These are phyloP conservation scores for Euryodendron excelsum DNA, from an alignment of 148 eudicot species.

Conservation along the genomic window DNA sequence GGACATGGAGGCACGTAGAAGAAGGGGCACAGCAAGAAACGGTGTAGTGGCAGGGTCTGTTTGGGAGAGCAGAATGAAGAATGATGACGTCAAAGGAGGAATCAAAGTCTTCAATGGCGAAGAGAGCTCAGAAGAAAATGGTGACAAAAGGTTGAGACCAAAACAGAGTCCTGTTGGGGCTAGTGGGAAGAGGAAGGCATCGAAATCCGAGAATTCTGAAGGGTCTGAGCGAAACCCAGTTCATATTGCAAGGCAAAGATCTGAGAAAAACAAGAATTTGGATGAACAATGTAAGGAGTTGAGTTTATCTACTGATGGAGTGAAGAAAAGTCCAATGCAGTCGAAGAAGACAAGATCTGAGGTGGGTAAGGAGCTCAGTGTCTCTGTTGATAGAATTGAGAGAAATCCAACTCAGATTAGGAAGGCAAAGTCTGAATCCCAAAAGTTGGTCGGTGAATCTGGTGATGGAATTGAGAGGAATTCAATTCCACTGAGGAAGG, in stretches of 20 bases:
- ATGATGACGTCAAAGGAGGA: constrained; percentile 50
- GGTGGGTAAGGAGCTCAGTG: constrained; percentile 12
- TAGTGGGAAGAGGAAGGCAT: constrained; percentile 46
- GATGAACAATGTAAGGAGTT: constrained; percentile 26
- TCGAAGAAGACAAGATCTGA: constrained; percentile 34
- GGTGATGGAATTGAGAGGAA: constrained; percentile 14
- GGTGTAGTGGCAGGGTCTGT: constrained; percentile 46
- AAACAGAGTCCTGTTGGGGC: constrained; percentile 33
- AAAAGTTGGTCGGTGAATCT: neutral
- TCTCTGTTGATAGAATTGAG: constrained; percentile 19
- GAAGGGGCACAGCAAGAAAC: constrained; percentile 23
- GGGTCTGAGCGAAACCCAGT: constrained; percentile 31
- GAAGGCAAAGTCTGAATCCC: constrained; percentile 13
- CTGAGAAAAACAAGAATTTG: constrained; percentile 32
- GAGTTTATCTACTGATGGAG: constrained; percentile 25
- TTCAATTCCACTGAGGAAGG: constrained; percentile 28
- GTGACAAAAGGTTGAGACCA: constrained; percentile 16
- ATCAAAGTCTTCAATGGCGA: constrained; percentile 46
- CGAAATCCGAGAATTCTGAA: constrained; percentile 46
- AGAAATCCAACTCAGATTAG: constrained; percentile 17
- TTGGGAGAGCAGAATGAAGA: constrained; percentile 60
- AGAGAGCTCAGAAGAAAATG: constrained; percentile 27
- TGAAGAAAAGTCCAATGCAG: constrained; percentile 36
- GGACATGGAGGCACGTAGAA: constrained; percentile 28
- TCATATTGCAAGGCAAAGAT: constrained; percentile 37